Evolutionary conservation across 495 filamentous ascomycete species (phyloP), one percentile per base, ranked within the genome.

Genomic region (Penicillium malachiteum): DNA sequence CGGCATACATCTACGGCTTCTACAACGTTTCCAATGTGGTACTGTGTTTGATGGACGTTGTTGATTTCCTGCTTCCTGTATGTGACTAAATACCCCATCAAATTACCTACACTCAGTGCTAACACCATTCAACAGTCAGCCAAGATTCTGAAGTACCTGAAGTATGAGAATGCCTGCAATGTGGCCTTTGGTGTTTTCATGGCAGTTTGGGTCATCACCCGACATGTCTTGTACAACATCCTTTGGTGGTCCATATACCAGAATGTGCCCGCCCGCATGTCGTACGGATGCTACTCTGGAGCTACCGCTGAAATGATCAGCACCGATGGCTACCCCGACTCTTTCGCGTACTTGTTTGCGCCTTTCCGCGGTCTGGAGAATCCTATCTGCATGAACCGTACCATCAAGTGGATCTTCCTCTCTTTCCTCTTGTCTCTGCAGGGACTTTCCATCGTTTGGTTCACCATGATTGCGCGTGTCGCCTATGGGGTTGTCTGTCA

Each of bases 121-220:
- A 58, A 56, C 42, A 40, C 21, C 4, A 26, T 53, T 14, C 12
- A 21, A 49, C 54, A 97, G 93, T 67, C 85, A n/a, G 94, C 94
- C 42, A 98, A 98, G 71, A 87, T 94, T 56, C 83, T 97, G 57
- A 96, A 95, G 70, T 98, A 98, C 67, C 69, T 94, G 13, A 84
- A 87, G 50, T 90, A 77, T 71, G 80, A 85, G 48, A 84, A 69
- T 10, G 71, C 87, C 56, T 96, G 92, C 82, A 92, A 97, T 64
- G 71, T 84, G 52, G 83, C 84, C 40, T 98, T 97, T 64, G 95
- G 84, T 37, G 60, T 95, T 38, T 96, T 98, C 74, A 86, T 97
- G 73, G 58, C 89, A 17, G 83, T 82, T 49, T 98, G 94, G 94
- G 77, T 97, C 57, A 60, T 89, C 18, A 81, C 89, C 4, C 88